These are phyloP conservation scores for Pedinophyceae sp. DNA, from an alignment of 139 green algal genomes.

Conservation along the genomic window DNA sequence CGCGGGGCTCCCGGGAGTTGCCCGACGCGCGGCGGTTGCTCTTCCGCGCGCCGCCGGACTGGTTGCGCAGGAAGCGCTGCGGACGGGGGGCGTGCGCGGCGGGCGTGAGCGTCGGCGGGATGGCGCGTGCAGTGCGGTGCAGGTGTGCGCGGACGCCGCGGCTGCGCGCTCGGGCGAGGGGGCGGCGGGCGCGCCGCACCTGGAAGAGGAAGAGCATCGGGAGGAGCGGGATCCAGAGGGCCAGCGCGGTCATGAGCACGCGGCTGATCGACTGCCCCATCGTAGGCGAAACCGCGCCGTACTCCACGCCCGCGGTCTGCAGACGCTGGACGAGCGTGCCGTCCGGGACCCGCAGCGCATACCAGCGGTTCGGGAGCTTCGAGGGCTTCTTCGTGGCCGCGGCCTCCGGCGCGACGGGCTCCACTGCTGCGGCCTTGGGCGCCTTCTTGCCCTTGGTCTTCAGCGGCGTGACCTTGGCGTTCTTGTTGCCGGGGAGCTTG, in stretches of 20 bases:
- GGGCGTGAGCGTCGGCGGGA: background rate
- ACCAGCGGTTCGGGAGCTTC: background rate
- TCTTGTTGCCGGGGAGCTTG: background rate
- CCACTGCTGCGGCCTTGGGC: background rate
- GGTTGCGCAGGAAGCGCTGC: too few relatives aligned
- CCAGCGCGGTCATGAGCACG: conserved; percentile 17
- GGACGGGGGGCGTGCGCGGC: background rate
- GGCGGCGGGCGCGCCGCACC: background rate
- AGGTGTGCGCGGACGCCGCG: background rate
- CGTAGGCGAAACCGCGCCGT: background rate
- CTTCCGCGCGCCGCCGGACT: background rate
- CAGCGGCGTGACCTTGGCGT: background rate
- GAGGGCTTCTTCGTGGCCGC: background rate
- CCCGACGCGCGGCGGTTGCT: background rate
- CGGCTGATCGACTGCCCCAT: conserved; percentile 1
- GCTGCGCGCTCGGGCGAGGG: background rate
- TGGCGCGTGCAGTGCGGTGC: background rate
- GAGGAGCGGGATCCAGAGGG: conserved; percentile 69
- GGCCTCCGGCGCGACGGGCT: background rate
- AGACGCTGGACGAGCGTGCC: background rate
- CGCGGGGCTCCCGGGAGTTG: background rate
- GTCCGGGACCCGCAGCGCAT: background rate
- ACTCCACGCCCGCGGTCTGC: background rate
- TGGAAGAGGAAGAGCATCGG: conserved; percentile 57
- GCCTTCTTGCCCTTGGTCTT: background rate